Conservation (phyloP, 257 asterid species). For the Solanum chiquidenum region DNA sequence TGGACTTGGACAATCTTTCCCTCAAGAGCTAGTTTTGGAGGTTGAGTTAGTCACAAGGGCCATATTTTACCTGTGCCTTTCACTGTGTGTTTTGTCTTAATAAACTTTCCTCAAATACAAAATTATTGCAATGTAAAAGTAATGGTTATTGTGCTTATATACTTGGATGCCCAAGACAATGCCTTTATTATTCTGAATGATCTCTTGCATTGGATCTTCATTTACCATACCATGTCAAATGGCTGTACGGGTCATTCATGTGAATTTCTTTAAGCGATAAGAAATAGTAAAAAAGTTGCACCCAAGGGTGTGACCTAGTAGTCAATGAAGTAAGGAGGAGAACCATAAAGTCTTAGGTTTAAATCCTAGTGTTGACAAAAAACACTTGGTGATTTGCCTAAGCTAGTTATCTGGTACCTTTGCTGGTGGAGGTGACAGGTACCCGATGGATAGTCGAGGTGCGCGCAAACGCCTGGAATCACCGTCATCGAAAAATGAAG, state of each 20-base stretch:
- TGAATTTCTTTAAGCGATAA: not conserved
- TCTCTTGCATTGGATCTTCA: not conserved
- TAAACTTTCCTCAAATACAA: not conserved
- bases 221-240: not conserved
- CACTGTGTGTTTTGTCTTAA: not conserved
- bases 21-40: not conserved
- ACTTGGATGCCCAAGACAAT: not conserved
- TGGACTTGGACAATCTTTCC: not conserved
- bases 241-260: not conserved
- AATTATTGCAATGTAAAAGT: not conserved
- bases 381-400: not conserved
- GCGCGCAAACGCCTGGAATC: not conserved
- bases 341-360: not conserved
- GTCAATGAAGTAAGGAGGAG: not conserved
- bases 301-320: not conserved
- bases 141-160: not conserved
- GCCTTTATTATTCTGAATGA: not conserved
- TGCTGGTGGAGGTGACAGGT: not conserved
- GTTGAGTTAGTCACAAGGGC: not conserved
- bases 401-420: not conserved
- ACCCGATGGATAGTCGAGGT: not conserved
- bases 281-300: not conserved
- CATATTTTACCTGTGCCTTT: not conserved
- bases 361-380: not conserved
- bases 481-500: not conserved